Conservation (phyloP, 805 yeast species). For the Ogataea sp. region DNA sequence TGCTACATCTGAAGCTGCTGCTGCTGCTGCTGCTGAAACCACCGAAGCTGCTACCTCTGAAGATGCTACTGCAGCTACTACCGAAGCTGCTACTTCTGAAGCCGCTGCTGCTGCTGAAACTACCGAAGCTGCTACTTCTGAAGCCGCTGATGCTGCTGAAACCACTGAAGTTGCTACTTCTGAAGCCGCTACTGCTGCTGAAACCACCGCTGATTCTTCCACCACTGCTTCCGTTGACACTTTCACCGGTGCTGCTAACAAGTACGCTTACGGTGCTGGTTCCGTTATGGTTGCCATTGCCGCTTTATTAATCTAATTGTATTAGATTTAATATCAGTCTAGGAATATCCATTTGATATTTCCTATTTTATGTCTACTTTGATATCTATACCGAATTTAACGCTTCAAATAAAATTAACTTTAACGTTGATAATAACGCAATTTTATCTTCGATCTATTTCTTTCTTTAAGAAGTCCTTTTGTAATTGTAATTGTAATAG, state of each 20-base stretch:
- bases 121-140: not conserved
- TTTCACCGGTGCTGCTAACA: constrained; percentile 9
- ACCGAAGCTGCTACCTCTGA: constrained; percentile 3
- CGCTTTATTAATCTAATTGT: constrained; percentile 10
- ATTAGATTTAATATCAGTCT: not conserved
- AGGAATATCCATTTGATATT: too few species aligned
- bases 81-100: constrained; percentile 1
- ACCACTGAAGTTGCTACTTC: constrained; percentile 2
- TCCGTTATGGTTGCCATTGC: constrained; percentile 11
- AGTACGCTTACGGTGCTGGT: constrained; percentile 10
- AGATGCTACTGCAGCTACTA: not conserved
- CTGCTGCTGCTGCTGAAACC: not conserved
- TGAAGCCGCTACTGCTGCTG: constrained; percentile 10
- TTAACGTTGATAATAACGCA: too few species aligned
- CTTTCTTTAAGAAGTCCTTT: too few species aligned
- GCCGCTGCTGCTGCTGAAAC: constrained; percentile 1
- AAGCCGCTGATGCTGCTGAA: not conserved
- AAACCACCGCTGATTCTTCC: constrained; percentile 12
- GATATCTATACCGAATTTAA: too few species aligned
- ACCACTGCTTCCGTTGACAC: constrained; percentile 7
- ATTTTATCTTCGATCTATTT: too few species aligned
- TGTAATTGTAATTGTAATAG: too few species aligned
- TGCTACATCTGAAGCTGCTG: constrained; percentile 1
- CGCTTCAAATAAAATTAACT: too few species aligned
- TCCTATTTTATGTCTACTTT: not conserved